Evolutionary conservation across 176 grass and related monocot species (phyloP), one percentile per base, ranked within the genome.

Genomic region (Panicum miliaceum): DNA sequence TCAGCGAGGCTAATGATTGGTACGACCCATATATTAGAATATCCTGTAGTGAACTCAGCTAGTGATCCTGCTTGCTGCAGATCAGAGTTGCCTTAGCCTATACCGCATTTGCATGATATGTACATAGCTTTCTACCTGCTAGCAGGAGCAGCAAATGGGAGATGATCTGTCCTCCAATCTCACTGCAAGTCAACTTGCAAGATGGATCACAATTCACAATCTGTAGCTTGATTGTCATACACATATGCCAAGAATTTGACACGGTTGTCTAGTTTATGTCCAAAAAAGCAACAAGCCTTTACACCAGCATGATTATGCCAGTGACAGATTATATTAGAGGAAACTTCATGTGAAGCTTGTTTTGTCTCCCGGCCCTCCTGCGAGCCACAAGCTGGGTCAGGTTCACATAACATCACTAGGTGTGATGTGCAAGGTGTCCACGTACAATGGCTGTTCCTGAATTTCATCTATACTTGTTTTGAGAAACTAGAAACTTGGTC

Each of bases 301-400:
- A 89, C 64, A 77, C 71, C 52, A 63, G 54, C 18, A 85, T 85
- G 78, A 89, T 89, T 85, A 77, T 89, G 83, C 77, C 63, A 54
- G 71, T 71, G 56, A 77, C 45, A 62, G 25, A 83, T 64, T 58
- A 58, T 58, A 58, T 58, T 45, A 42, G 37, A 78, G 58, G 35
- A 77, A 81, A 70, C 45, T 68, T 63, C 14, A 37, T 54, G 35
- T 42, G 62, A 78, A 65, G 18, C n/a, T 84, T 64, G 18, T 53
- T 71, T 53, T 56, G 43, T 53, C 18, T 41, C 64, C 29, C 34
- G 5, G 14, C 29, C 18, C 22, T 82, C 79, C 6, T 43, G 36
- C 25, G 12, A 78, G 36, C 65, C 52, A 36, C 32, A 73, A 23
- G 3, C 5, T 18, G 34, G 56, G 35, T 13, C 29, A 63, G 14